Conservation (phyloP, 495 filamentous ascomycete species). For the Podospora pseudocomata region DNA sequence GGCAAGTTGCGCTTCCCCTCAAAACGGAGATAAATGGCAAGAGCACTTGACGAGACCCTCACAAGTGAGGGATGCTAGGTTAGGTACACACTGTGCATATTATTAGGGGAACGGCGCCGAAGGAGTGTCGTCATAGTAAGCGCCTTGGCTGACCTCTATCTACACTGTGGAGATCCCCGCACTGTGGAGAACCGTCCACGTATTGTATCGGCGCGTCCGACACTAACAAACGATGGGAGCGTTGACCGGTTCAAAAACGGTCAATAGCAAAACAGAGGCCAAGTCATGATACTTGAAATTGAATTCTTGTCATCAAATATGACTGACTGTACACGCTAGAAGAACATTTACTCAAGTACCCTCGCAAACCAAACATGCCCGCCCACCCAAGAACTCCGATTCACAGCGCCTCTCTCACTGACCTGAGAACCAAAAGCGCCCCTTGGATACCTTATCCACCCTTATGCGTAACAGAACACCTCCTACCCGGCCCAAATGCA, state of each 20-base stretch:
- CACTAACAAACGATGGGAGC: background rate
- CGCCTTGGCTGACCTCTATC: background rate
- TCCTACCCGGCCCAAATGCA: background rate
- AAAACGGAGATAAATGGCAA: background rate
- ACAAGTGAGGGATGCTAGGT: background rate
- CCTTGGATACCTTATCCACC: background rate
- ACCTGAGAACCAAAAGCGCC: slow-evolving; percentile 15
- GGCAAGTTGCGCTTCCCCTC: background rate
- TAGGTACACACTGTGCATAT: background rate
- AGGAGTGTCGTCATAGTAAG: background rate
- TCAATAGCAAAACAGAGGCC: background rate
- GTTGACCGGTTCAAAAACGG: background rate
- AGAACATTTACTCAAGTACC: background rate
- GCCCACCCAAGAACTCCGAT: slow-evolving; percentile 13
- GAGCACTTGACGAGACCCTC: background rate
- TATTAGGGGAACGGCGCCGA: background rate
- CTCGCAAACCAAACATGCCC: background rate
- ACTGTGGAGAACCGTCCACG: background rate
- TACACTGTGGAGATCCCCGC: background rate
- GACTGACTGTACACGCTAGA: background rate
- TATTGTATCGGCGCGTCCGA: background rate
- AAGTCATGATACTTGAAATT: background rate
- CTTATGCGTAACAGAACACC: background rate
- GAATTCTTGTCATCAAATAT: background rate
- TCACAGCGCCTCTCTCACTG: slow-evolving; percentile 19